phyloP scores from a whole-genome alignment of 768 basidiomycete species.

The Cystobasidium tubakii region DNA sequence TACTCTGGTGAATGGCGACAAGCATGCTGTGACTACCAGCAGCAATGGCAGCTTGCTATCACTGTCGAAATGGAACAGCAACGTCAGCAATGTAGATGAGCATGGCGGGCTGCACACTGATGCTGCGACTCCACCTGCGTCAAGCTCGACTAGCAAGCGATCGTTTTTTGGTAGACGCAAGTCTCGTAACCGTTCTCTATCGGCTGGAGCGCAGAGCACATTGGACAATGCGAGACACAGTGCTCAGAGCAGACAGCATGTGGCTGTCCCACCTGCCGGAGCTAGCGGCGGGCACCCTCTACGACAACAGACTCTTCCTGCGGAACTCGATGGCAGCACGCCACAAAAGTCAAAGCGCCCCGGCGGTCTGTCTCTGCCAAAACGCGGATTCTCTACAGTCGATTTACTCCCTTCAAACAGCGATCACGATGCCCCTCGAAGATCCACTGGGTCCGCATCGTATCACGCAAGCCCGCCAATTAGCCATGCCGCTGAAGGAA shows the following conservation, averaged over 20 bases:
- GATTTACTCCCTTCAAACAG: neutral
- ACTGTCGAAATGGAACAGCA: conserved; percentile 1
- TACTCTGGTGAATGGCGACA: neutral
- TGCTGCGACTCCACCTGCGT: neutral
- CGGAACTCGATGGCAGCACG: neutral
- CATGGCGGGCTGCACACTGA: neutral
- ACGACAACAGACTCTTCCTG: conserved; percentile 25
- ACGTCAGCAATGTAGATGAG: conserved; percentile 1
- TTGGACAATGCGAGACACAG: neutral
- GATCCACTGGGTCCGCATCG: neutral
- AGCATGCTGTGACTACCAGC: neutral
- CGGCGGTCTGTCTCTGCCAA: neutral
- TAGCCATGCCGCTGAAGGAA: neutral
- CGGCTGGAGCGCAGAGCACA: neutral
- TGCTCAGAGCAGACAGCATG: neutral
- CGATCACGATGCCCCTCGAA: neutral
- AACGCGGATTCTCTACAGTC: neutral
- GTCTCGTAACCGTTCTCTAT: conserved; percentile 8
- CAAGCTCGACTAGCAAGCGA: neutral
- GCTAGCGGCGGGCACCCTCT: conserved; percentile 12
- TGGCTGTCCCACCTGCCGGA: neutral
- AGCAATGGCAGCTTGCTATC: neutral
- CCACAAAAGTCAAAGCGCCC: conserved; percentile 6
- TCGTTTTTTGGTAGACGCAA: conserved; percentile 12
- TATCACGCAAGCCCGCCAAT: neutral